phyloP scores from a whole-genome alignment of 1,284 basidiomycete genomes.

The Bjerkandera adusta region DNA sequence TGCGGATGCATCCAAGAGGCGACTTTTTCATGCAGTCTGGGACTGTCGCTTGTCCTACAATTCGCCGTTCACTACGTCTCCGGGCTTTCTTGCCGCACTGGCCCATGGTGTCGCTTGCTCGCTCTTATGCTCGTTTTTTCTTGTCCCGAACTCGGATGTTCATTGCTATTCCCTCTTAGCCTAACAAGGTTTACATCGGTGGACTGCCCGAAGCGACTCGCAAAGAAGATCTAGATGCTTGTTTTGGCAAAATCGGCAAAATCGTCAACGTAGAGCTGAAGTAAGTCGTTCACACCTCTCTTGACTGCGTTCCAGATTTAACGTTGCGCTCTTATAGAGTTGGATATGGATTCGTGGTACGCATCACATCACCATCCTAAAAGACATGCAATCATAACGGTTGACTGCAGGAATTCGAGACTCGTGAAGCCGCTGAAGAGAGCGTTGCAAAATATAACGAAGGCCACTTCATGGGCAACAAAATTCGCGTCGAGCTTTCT shows the following conservation, averaged over 20 bases:
- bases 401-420: constrained; percentile 80
- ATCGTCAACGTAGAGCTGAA: constrained; percentile 79
- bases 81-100: background rate
- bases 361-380: constrained; percentile 24
- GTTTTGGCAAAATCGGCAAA: constrained; percentile 80
- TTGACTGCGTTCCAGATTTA: constrained; percentile 11
- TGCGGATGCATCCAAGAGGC: constrained; percentile 1
- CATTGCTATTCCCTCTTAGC: constrained; percentile 57
- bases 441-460: constrained; percentile 84
- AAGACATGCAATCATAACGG: background rate
- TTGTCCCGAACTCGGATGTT: constrained; percentile 32
- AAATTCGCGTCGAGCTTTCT: constrained; percentile 81
- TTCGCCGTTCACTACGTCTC: background rate
- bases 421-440: constrained; percentile 74
- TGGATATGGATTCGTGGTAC: constrained; percentile 83
- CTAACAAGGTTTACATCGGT: constrained; percentile 88
- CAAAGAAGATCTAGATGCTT: constrained; percentile 77
- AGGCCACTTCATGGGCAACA: constrained; percentile 85
- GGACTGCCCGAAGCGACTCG: constrained; percentile 83
- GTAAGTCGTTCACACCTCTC: constrained; percentile 43
- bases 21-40: constrained; percentile 3
- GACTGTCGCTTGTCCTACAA: constrained; percentile 1
- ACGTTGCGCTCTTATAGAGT: constrained; percentile 43
- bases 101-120: constrained; percentile 1
- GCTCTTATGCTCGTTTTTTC: constrained; percentile 1